Percentiles rank a stretch among this genome's conserved stretches.
Conservation (phyloP, 139 green algal species). For the Chlorella sorokiniana region DNA sequence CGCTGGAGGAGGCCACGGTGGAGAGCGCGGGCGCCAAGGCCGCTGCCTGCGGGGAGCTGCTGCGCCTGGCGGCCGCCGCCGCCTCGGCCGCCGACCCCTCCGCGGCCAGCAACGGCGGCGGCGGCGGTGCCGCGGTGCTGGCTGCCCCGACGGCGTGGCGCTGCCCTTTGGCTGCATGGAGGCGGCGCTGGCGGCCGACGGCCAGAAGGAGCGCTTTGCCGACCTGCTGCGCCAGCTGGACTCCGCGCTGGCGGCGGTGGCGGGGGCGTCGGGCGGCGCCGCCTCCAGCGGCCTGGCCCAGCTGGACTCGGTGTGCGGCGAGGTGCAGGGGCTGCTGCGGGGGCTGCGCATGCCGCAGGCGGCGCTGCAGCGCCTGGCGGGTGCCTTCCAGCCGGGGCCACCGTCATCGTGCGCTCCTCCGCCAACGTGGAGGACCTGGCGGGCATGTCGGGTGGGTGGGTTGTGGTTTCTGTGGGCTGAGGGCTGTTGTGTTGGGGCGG, state of each 20-base stretch:
- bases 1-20: constrained; percentile 56
- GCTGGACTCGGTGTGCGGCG: constrained; percentile 54
- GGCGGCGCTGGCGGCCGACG: constrained; percentile 50
- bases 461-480: neutral
- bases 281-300: constrained; percentile 6
- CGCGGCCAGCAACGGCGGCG: neutral
- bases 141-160: constrained; percentile 62
- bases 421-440: constrained; percentile 96
- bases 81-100: too few species aligned
- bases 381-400: constrained; percentile 33
- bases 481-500: too few species aligned
- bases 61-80: constrained; percentile 25
- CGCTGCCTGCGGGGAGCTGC: constrained; percentile 77
- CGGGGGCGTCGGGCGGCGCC: neutral
- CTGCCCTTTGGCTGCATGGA: constrained; percentile 96
- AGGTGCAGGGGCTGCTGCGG: constrained; percentile 58
- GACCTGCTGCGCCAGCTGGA: constrained; percentile 52
- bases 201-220: constrained; percentile 39
- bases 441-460: constrained; percentile 52
- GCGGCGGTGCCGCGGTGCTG: constrained; percentile 49
- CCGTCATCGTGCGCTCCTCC: constrained; percentile 78
- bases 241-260: constrained; percentile 18
- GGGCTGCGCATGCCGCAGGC: constrained; percentile 26
- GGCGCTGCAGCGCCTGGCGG: constrained; percentile 36
- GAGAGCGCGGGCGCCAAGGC: constrained; percentile 83